A percentile compares a stretch with the other conserved stretches of the same genome.
These are phyloP conservation scores for Leptomonas seymouri DNA, from an alignment of 208 protist species.

Conservation along the genomic window DNA sequence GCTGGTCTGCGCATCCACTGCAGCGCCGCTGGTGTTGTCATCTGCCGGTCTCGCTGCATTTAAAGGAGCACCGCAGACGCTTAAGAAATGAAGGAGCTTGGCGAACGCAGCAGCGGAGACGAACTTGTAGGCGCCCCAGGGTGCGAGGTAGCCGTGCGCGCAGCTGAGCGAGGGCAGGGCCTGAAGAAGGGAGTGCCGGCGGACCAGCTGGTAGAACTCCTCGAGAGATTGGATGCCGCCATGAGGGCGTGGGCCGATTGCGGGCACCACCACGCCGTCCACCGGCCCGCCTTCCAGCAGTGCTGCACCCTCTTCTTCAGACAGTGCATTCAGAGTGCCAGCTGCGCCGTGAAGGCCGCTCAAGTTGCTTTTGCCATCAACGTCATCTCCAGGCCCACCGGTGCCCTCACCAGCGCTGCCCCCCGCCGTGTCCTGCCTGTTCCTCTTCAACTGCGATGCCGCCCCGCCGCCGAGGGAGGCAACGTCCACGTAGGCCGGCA, in stretches of 20 bases:
- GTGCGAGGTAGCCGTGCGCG: conserved; percentile 44
- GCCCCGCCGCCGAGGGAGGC: conserved; percentile 29
- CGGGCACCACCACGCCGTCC: conserved; percentile 5
- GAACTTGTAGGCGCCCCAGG: conserved; percentile 65
- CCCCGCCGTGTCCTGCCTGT: conserved; percentile 17
- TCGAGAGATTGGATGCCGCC: conserved; percentile 18
- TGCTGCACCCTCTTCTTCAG: not conserved
- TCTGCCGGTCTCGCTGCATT: not conserved
- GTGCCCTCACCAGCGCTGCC: not conserved
- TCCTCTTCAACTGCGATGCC: conserved; percentile 41
- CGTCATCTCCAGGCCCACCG: not conserved
- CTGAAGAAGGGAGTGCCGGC: conserved; percentile 27
- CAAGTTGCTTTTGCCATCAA: not conserved
- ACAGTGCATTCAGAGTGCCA: not conserved
- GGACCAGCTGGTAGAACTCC: conserved; percentile 18
- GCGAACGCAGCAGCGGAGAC: conserved; percentile 27
- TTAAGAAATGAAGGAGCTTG: conserved; percentile 30
- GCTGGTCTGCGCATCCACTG: no score
- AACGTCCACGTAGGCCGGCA: conserved; percentile 51
- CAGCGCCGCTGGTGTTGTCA: no score
- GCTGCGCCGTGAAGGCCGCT: not conserved
- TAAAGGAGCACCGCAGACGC: conserved; percentile 13
- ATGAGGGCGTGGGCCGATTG: conserved; percentile 7
- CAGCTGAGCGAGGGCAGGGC: conserved; percentile 33
- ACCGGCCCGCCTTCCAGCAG: not conserved